phyloP scores from a whole-genome alignment of 1,139 yeast species.

The Pichia terricola region DNA sequence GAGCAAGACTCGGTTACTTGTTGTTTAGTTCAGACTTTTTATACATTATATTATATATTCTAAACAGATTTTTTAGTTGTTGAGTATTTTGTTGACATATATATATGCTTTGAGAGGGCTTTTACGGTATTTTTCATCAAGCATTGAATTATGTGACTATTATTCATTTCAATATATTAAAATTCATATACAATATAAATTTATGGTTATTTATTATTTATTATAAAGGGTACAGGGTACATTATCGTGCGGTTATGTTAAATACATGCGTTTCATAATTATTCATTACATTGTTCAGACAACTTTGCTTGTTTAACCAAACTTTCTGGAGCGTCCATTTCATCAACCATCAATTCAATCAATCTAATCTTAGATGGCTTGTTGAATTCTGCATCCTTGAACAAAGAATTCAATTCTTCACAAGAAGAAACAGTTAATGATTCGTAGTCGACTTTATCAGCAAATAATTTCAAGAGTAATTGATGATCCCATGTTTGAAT shows the following conservation, averaged over 20 bases:
- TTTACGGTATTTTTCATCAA: no score
- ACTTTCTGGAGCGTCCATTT: conserved; percentile 72
- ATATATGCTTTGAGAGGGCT: no score
- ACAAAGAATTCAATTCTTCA: conserved; percentile 58
- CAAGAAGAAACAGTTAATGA: conserved; percentile 47
- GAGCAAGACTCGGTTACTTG: no score
- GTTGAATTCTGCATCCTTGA: conserved; percentile 45
- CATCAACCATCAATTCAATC: conserved; percentile 71
- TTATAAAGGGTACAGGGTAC: no score
- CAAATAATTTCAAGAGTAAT: conserved; percentile 59
- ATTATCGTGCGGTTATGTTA: no score
- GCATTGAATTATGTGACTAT: no score
- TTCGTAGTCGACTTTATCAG: conserved; percentile 50
- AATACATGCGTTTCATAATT: background rate
- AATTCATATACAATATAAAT: no score
- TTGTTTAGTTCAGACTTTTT: background rate
- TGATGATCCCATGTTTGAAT: conserved; percentile 78
- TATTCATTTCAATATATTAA: no score
- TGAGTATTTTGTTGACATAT: conserved; percentile 60
- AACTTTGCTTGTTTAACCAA: conserved; percentile 69
- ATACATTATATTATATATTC: background rate
- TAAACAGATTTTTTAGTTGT: background rate
- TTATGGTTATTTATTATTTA: no score
- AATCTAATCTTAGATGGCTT: conserved; percentile 59
- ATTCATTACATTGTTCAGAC: conserved; percentile 58